Conservation (phyloP, 257 asterid species). For the Asclepias syriaca region DNA sequence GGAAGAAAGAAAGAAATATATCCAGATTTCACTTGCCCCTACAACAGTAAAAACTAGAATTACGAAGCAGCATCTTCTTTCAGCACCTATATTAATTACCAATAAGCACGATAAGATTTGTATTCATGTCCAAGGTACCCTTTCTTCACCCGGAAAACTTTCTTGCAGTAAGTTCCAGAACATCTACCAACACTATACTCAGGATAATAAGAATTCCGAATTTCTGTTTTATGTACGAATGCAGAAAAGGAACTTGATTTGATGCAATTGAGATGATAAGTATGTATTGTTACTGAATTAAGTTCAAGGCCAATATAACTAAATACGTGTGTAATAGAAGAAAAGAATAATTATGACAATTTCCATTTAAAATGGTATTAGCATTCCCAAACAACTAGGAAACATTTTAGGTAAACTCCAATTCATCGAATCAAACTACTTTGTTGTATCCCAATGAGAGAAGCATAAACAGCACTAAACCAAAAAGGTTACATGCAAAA, state of each 20-base stretch:
- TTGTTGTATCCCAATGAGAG: not conserved
- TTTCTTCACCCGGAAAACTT: not conserved
- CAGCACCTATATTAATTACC: not conserved
- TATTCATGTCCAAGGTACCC: not conserved
- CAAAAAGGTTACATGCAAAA: not conserved
- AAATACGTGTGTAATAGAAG: not conserved
- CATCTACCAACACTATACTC: not conserved
- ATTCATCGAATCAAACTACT: not conserved
- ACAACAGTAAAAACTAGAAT: not conserved
- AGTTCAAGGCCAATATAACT: not conserved
- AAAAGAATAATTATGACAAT: not conserved
- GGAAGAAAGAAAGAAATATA: not conserved
- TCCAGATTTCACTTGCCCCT: not conserved
- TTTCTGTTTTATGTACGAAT: not conserved
- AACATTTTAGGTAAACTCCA: not conserved
- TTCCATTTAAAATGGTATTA: not conserved
- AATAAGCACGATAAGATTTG: not conserved
- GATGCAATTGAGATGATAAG: not conserved
- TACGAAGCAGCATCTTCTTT: not conserved
- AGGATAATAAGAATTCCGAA: not conserved
- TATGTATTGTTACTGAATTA: not conserved
- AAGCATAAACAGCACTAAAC: not conserved
- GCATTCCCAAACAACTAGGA: not conserved
- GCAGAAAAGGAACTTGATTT: not conserved
- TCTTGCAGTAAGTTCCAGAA: not conserved